Conservation (phyloP, 2,329 filamentous ascomycete species). For the Exophiala oligosperma region DNA sequence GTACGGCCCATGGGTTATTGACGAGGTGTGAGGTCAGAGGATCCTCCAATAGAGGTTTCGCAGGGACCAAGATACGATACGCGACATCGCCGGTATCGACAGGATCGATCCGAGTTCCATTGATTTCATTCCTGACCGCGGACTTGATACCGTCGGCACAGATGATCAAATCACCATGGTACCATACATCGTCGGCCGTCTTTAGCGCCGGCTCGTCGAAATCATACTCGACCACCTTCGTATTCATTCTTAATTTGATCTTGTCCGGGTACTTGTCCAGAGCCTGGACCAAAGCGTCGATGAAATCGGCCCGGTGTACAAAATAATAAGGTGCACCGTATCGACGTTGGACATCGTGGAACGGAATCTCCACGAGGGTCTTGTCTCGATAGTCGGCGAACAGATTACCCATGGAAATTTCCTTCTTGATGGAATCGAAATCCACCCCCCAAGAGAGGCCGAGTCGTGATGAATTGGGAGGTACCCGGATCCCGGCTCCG, state of each 20-base stretch:
- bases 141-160: conserved; percentile 36
- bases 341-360: conserved; percentile 24
- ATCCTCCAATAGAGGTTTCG: conserved; percentile 29
- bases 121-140: conserved; percentile 29
- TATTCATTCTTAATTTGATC: conserved; percentile 27
- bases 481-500: conserved; percentile 31
- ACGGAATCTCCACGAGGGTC: conserved; percentile 30
- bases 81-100: conserved; percentile 35
- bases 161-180: conserved; percentile 32
- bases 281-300: conserved; percentile 26
- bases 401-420: conserved; percentile 31
- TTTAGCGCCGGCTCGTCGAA: conserved; percentile 29
- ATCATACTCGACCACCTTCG: conserved; percentile 30
- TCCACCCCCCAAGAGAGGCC: conserved; percentile 23
- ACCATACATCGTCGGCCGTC: conserved; percentile 21
- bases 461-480: conserved; percentile 29
- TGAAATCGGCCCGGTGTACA: conserved; percentile 35
- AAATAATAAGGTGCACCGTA: conserved; percentile 36
- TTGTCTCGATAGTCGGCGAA: conserved; percentile 35
- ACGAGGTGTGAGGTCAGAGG: conserved; percentile 32
- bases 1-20: conserved; percentile 21
- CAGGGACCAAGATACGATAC: conserved; percentile 33
- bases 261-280: conserved; percentile 9
- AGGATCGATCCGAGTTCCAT: conserved; percentile 28
- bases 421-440: conserved; percentile 27